These are phyloP conservation scores for Colletotrichum karsti DNA, from an alignment of 2,329 filamentous ascomycete genomes.

Conservation along the genomic window DNA sequence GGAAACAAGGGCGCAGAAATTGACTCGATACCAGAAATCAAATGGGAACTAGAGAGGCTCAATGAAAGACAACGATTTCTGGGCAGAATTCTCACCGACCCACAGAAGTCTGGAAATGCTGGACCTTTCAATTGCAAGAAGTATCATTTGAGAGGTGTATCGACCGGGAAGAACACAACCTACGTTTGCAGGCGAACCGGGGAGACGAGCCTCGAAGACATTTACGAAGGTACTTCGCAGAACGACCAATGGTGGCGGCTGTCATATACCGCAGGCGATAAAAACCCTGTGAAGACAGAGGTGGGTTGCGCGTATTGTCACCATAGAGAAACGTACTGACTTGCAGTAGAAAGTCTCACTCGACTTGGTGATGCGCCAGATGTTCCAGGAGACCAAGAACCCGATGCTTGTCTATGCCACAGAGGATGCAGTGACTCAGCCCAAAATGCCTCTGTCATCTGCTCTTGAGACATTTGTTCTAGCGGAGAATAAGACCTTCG, in stretches of 20 bases:
- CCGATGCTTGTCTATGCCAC: slow-evolving; percentile 63
- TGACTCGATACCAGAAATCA: slow-evolving; percentile 38
- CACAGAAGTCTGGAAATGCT: slow-evolving; percentile 44
- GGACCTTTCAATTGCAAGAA: slow-evolving; percentile 51
- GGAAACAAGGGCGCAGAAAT: background rate
- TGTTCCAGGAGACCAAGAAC: slow-evolving; percentile 57
- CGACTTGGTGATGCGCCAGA: slow-evolving; percentile 53
- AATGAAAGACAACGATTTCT: slow-evolving; percentile 46
- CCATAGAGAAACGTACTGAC: slow-evolving; percentile 26
- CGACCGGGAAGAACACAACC: slow-evolving; percentile 53
- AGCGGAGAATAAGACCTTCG: slow-evolving; percentile 61
- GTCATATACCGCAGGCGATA: slow-evolving; percentile 47
- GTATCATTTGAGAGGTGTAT: slow-evolving; percentile 62
- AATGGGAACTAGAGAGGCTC: slow-evolving; percentile 40
- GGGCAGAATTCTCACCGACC: slow-evolving; percentile 47
- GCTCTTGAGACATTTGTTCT: slow-evolving; percentile 55
- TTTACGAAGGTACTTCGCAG: slow-evolving; percentile 41
- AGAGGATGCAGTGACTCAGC: slow-evolving; percentile 51
- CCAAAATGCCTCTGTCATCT: slow-evolving; percentile 46
- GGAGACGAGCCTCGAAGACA: slow-evolving; percentile 51
- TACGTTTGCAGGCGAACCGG: slow-evolving; percentile 59
- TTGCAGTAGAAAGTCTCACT: slow-evolving; percentile 53
- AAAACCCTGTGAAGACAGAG: slow-evolving; percentile 56
- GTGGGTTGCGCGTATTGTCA: slow-evolving; percentile 41
- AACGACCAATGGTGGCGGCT: slow-evolving; percentile 67